These are phyloP conservation scores for Fraxinus quadrangulata DNA, from an alignment of 257 asterid genomes.

Conservation along the genomic window DNA sequence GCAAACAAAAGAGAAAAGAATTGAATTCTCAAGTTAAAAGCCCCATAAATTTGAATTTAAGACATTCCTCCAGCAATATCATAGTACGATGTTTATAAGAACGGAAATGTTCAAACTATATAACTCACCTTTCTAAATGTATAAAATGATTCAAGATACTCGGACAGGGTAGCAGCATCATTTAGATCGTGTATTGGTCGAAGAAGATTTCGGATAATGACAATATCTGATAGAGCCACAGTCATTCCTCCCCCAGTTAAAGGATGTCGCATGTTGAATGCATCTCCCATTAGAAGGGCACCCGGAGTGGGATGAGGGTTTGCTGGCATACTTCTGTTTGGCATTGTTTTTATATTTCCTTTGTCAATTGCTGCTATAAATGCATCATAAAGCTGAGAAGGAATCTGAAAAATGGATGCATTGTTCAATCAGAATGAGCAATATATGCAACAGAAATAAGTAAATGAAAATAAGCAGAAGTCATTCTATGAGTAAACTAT, in stretches of 20 bases:
- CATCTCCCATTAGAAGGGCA: slow-evolving; percentile 42
- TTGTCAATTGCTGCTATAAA: slow-evolving; percentile 38
- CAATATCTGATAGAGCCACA: slow-evolving; percentile 40
- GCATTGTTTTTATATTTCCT: slow-evolving; percentile 43
- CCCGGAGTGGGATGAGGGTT: slow-evolving; percentile 43
- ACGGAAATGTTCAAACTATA: neutral
- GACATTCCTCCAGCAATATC: neutral
- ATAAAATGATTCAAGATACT: slow-evolving; percentile 38
- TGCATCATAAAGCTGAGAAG: slow-evolving; percentile 30
- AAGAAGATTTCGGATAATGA: slow-evolving; percentile 36
- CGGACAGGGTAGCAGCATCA: slow-evolving; percentile 27
- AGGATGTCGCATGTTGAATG: slow-evolving; percentile 49
- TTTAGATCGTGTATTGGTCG: slow-evolving; percentile 32
- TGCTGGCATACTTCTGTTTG: slow-evolving; percentile 47
- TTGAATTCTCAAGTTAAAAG: neutral
- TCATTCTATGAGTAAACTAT: neutral
- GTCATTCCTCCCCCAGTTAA: slow-evolving; percentile 52
- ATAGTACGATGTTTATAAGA: neutral
- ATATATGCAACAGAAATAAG: neutral
- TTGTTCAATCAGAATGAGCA: neutral
- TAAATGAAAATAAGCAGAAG: neutral
- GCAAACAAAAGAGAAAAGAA: neutral
- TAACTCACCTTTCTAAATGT: slow-evolving; percentile 36
- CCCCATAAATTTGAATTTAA: neutral
- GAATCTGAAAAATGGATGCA: slow-evolving; percentile 24